Evolutionary conservation across 805 yeast genomes (phyloP).

Genomic region (Priceomyces medius): DNA sequence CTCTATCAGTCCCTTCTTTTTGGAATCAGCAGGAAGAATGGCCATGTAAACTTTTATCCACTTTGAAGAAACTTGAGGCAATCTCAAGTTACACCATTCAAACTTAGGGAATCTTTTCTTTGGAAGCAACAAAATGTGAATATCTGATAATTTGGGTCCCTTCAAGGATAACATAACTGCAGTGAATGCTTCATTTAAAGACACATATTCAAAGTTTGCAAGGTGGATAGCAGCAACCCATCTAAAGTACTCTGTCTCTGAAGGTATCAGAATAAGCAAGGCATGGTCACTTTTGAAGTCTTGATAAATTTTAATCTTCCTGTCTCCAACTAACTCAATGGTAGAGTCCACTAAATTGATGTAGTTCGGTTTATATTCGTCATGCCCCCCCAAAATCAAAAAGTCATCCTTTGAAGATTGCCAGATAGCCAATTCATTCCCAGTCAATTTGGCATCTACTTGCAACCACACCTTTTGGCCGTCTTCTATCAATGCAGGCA

Average conservation of each 20-base stretch:
- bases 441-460: conserved; percentile 44
- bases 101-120: conserved; percentile 47
- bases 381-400: conserved; percentile 27
- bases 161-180: conserved; percentile 61
- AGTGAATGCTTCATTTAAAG: conserved; percentile 61
- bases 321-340: conserved; percentile 15
- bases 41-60: conserved; percentile 59
- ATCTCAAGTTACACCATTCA: conserved; percentile 64
- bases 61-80: conserved; percentile 55
- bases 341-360: conserved; percentile 50
- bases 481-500: conserved; percentile 17
- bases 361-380: conserved; percentile 49
- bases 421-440: conserved; percentile 55
- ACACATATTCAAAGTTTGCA: conserved; percentile 55
- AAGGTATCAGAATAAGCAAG: conserved; percentile 23
- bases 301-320: conserved; percentile 26
- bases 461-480: conserved; percentile 31
- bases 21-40: conserved; percentile 45
- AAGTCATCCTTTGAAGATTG: conserved; percentile 30
- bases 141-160: conserved; percentile 56
- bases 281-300: conserved; percentile 27
- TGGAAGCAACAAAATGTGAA: conserved; percentile 53
- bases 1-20: conserved; percentile 52
- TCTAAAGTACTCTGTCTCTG: conserved; percentile 19
- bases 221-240: conserved; percentile 53